These are phyloP conservation scores for Pezicula neosporulosa DNA, from an alignment of 2,329 filamentous ascomycete genomes.

Conservation along the genomic window DNA sequence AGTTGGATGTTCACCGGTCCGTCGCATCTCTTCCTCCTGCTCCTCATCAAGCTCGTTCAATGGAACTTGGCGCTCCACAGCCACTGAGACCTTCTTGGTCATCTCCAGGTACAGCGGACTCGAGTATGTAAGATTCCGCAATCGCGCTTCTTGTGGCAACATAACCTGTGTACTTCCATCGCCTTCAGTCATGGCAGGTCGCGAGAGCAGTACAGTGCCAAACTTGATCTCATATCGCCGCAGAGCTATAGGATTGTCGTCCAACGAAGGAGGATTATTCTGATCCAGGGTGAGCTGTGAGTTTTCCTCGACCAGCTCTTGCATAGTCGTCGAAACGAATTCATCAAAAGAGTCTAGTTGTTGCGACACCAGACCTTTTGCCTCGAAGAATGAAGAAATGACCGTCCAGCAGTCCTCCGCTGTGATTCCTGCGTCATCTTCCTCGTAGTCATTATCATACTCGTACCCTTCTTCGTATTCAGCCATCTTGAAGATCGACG, in stretches of 20 bases:
- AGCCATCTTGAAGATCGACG: slow-evolving; percentile 23
- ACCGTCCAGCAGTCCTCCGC: slow-evolving; percentile 98
- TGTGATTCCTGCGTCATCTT: slow-evolving; percentile 73
- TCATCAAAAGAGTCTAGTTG: slow-evolving; percentile 98
- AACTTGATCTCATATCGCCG: slow-evolving; percentile 95
- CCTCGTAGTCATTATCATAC: slow-evolving; percentile 59
- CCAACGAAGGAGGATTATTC: slow-evolving; percentile 72
- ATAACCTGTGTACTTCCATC: slow-evolving; percentile 85
- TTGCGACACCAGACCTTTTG: slow-evolving; percentile 93
- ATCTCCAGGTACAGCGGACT: slow-evolving; percentile 89
- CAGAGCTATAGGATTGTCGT: slow-evolving; percentile 78
- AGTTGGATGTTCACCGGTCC: slow-evolving; percentile 55
- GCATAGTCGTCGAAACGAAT: slow-evolving; percentile 90
- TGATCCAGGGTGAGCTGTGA: slow-evolving; percentile 91
- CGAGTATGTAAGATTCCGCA: slow-evolving; percentile 94
- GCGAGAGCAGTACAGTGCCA: slow-evolving; percentile 81
- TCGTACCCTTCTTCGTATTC: slow-evolving; percentile 54
- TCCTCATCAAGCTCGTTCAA: slow-evolving; percentile 66
- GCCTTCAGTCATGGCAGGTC: slow-evolving; percentile 88
- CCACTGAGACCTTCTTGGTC: slow-evolving; percentile 78
- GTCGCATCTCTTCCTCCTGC: slow-evolving; percentile 51
- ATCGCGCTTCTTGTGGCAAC: slow-evolving; percentile 88
- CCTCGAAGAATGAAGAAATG: slow-evolving; percentile 94
- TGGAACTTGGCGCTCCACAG: slow-evolving; percentile 69
- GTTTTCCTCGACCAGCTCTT: slow-evolving; percentile 91